Base-by-base conservation (phyloP, 495 filamentous ascomycete species). In the Podospora sp. region DNA sequence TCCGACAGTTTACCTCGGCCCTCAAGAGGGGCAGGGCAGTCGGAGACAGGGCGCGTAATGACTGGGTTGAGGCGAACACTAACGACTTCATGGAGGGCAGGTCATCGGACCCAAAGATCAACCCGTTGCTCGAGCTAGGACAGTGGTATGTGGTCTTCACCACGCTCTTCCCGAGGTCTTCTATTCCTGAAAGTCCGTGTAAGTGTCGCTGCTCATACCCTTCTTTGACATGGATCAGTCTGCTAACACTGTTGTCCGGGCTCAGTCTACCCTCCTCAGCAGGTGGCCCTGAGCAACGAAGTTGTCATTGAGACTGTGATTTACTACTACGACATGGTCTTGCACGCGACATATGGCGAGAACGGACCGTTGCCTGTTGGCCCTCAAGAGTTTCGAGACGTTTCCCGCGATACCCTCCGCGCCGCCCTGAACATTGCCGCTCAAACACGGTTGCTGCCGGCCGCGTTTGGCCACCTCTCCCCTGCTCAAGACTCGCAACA, bases 131-230 rank as follows among this genome's bases (percentile, higher is more conserved):
- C n/a, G 52, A 55, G 24, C 52, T 55, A 6, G 52, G 52, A 22
- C 52, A 55, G n/a, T 55, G 52, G 52, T 55, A 55, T 22, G n/a
- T 55, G 9, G n/a, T 55, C 2, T 55, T 55, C 25, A 26, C 52
- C 3, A 12, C n/a, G 14, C 25, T 55, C 6, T 55, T 55, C n/a
- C 52, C 52, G 5, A n/a, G 20, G 7, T 2, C 2, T 2, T 2
- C 20, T 2, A n/a, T 55, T 12, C 52, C 52, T 12, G 20, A 55
- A 2, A 9, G 24, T 55, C 52, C 52, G 2, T 55, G 52, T 55
- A 55, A 55, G 52, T 55, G 29, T 11, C 40, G 9, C 40, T 11
- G 16, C 11, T 11, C 9, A 46, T 55, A 24, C n/a, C 20, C 5
- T 2, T 22, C 9, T 2, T 22, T 2, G n/a, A 18, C 40, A 2